Evolutionary conservation across 345 rosid species (phyloP).

Genomic region (Cardamine resedifolia): DNA sequence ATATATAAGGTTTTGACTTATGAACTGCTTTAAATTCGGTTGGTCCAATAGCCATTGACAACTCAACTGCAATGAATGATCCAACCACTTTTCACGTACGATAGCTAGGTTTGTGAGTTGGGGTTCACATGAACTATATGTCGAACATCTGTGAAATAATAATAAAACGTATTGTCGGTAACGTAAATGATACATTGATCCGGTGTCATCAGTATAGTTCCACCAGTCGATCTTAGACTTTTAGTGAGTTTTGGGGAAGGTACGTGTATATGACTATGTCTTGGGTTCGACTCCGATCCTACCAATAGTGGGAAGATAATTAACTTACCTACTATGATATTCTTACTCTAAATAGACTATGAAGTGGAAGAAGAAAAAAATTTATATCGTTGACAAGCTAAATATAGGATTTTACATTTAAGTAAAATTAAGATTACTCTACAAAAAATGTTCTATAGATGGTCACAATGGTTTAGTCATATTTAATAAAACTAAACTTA

Average conservation of each 20-base stretch:
- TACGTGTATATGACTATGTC: not conserved
- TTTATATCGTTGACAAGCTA: not conserved
- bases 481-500: not conserved
- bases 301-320: too few relatives aligned
- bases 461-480: not conserved
- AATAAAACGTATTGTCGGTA: not conserved
- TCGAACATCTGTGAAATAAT: not conserved
- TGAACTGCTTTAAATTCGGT: not conserved
- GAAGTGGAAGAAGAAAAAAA: not conserved
- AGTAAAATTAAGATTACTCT: not conserved
- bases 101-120: slow-evolving; percentile 2
- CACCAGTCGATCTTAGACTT: not conserved
- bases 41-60: slow-evolving; percentile 7
- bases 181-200: not conserved
- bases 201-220: not conserved
- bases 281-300: too few relatives aligned
- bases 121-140: not conserved
- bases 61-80: not conserved
- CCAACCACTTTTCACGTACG: slow-evolving; percentile 22
- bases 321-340: not conserved
- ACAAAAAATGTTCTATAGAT: not conserved
- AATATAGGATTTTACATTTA: not conserved
- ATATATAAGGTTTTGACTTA: not conserved
- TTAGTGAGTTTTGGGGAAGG: too few relatives aligned
- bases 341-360: not conserved